Evolutionary conservation across 306 rosid genomes (phyloP), one percentile per base, ranked within the genome.

Genomic region (Acacia acuminata): DNA sequence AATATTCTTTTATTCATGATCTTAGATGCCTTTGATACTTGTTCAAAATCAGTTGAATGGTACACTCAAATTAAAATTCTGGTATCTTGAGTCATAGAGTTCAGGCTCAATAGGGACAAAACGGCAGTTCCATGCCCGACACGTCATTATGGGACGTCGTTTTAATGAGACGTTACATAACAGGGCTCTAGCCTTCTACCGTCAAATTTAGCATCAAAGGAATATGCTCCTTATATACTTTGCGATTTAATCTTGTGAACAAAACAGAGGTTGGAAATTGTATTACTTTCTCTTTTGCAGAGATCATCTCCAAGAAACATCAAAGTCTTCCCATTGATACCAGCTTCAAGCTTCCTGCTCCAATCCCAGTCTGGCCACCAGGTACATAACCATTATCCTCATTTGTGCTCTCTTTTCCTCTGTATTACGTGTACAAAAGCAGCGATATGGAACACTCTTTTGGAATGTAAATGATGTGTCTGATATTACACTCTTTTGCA

Each of bases 341-440:
- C 73, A 22, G 80, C 6, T 89, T 87, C 85, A 76, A 84, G 81
- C 86, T 89, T 84, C 91, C 92, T 15, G 86, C 92, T 73, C 77
- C 89, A 25, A 30, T 63, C 1, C 91, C 89, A 13, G 17, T 64
- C 13, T 86, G 83, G 83, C 81, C 88, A 17, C 34, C 84, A 68
- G 83, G 88, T 83, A 63, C 43, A 43, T 12, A 12, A 19, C 30
- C 50, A 16, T 51, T 15, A 24, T 61, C 43, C 30, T 42, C 42
- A 8, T 38, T 3, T 36, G 7, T 32, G 36, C 36, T 44, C 14
- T 44, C 48, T 8, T 8, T 19, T 7, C 7, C 24, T 20, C 32
- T 30, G 32, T 30, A 30, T 30, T 0, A 30, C 32, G 2, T 55
- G 25, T 20, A 20, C 61, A 55, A 55, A 19, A 55, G 7, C 22